A percentile compares a stretch with the other conserved stretches of the same genome.
Evolutionary conservation across 805 yeast species (phyloP).

Genomic region (Starmerella gropengiesseri): DNA sequence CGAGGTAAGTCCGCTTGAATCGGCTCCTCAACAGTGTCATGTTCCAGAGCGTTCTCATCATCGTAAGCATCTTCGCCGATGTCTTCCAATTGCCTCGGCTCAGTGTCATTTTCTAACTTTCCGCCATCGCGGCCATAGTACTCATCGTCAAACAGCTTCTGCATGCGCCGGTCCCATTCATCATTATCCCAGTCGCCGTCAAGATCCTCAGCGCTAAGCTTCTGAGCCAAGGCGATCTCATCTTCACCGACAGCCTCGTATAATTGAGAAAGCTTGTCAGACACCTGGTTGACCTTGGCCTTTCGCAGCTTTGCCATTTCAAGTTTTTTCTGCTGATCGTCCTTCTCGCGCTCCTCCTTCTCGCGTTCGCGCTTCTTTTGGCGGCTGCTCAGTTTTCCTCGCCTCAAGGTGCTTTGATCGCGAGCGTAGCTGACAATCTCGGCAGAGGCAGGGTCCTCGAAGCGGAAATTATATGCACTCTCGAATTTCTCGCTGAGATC

Average conservation of each 20-base stretch:
- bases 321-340: slow-evolving; percentile 45
- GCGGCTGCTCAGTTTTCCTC: slow-evolving; percentile 62
- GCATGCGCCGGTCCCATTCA: slow-evolving; percentile 84
- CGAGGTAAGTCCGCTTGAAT: background rate
- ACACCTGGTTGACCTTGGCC: slow-evolving; percentile 62
- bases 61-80: slow-evolving; percentile 17
- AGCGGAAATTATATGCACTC: slow-evolving; percentile 86
- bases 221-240: slow-evolving; percentile 46
- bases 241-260: slow-evolving; percentile 53
- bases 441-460: slow-evolving; percentile 81
- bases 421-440: slow-evolving; percentile 93
- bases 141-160: slow-evolving; percentile 74
- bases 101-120: slow-evolving; percentile 31
- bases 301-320: slow-evolving; percentile 61
- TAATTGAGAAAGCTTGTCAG: slow-evolving; percentile 57
- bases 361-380: slow-evolving; percentile 72
- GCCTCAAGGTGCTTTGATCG: slow-evolving; percentile 76
- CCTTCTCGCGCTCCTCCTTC: slow-evolving; percentile 42
- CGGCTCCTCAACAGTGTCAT: slow-evolving; percentile 21
- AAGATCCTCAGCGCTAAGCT: slow-evolving; percentile 63
- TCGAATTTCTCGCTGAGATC: slow-evolving; percentile 87
- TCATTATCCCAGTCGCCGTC: slow-evolving; percentile 81
- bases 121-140: slow-evolving; percentile 47
- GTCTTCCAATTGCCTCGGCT: slow-evolving; percentile 31
- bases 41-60: slow-evolving; percentile 24